A percentile compares a stretch with the other conserved stretches of the same genome.
Evolutionary conservation across 2,329 filamentous ascomycete genomes (phyloP).

Genomic region (Beauveria scarabaeidicola): DNA sequence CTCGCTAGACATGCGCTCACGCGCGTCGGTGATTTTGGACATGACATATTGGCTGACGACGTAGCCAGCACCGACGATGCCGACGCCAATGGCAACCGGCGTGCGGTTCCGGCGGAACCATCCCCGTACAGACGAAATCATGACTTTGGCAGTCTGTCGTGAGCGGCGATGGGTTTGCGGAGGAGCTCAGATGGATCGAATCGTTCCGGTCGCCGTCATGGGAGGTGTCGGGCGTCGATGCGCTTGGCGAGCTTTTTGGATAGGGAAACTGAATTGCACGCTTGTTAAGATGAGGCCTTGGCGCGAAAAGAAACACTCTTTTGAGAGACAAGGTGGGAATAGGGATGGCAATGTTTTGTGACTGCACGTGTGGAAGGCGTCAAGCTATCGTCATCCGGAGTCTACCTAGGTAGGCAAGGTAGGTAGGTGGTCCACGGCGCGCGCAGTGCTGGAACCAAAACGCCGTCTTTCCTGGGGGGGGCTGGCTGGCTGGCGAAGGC

Average conservation of each 20-base stretch:
- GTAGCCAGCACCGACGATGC: conserved; percentile 83
- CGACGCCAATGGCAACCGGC: conserved; percentile 78
- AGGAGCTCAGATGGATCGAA: not conserved
- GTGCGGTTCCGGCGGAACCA: conserved; percentile 92
- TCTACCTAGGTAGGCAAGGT: not conserved
- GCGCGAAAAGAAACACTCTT: not conserved
- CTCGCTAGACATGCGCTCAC: conserved; percentile 94
- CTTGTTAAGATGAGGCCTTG: not conserved
- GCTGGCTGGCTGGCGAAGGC: not conserved
- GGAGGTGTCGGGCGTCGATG: not conserved
- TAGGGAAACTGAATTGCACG: not conserved
- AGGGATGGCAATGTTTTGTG: not conserved
- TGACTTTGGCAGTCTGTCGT: conserved; percentile 24
- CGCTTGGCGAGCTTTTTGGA: not conserved
- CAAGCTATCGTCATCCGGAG: conserved; percentile 4
- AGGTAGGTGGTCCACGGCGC: not conserved
- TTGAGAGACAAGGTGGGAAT: not conserved
- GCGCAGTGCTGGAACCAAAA: not conserved
- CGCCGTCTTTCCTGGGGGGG: not conserved
- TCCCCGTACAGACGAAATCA: conserved; percentile 67
- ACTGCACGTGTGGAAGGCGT: not conserved
- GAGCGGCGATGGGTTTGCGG: not conserved
- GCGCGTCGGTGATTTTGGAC: conserved; percentile 82
- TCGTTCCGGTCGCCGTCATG: not conserved
- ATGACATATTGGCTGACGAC: conserved; percentile 88